These are phyloP conservation scores for Paraphysoderma sedebokerense DNA, from an alignment of 371 early-diverging fungal species.

Conservation along the genomic window DNA sequence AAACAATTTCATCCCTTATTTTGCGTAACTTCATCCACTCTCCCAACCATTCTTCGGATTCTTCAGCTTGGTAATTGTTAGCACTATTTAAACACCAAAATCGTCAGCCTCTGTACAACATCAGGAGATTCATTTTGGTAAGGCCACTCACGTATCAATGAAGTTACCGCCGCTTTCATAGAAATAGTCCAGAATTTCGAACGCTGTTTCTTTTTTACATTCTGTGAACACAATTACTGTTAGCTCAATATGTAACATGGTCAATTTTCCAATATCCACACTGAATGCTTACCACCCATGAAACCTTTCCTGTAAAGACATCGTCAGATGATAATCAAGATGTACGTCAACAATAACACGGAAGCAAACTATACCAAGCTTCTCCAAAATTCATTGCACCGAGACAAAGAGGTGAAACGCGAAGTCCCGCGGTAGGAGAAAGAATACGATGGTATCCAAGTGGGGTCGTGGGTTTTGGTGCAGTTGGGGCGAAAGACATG, in stretches of 20 bases:
- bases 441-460: too few species aligned
- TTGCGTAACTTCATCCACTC: slow-evolving; percentile 20
- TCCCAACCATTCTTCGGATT: slow-evolving; percentile 22
- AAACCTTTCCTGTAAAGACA: too few species aligned
- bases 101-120: background rate
- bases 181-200: slow-evolving; percentile 17
- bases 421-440: too few species aligned
- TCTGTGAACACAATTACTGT: too few species aligned
- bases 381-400: slow-evolving; percentile 13
- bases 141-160: slow-evolving; percentile 14
- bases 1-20: slow-evolving; percentile 17
- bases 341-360: too few species aligned
- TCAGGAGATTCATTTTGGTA: background rate
- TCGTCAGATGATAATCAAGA: too few species aligned
- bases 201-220: slow-evolving; percentile 9
- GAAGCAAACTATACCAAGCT: too few species aligned
- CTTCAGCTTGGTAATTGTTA: slow-evolving; percentile 18
- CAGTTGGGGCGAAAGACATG: too few species aligned
- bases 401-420: slow-evolving; percentile 19
- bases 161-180: slow-evolving; percentile 21
- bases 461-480: too few species aligned
- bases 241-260: too few species aligned
- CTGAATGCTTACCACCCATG: too few species aligned
- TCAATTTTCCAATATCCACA: too few species aligned
- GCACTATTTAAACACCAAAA: slow-evolving; percentile 3